These are phyloP conservation scores for Kuraishia floccosa DNA, from an alignment of 805 yeast genomes.

Conservation along the genomic window DNA sequence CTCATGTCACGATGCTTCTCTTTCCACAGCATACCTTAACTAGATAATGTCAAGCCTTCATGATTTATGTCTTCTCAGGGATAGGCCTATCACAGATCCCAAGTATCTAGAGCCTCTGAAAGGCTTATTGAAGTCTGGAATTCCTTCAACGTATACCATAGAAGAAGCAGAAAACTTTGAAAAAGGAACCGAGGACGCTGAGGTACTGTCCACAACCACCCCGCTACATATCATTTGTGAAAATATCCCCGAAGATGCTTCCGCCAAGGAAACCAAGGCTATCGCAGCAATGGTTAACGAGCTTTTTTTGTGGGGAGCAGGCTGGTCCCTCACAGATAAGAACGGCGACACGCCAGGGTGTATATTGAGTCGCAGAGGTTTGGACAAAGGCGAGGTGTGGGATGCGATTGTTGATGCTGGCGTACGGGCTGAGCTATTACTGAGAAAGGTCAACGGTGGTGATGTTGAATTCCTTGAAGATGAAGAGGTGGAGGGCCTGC, in stretches of 20 bases:
- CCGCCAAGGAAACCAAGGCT: slow-evolving; percentile 28
- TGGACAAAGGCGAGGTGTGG: slow-evolving; percentile 26
- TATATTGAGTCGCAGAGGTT: slow-evolving; percentile 43
- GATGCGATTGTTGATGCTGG: slow-evolving; percentile 69
- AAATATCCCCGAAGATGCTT: slow-evolving; percentile 29
- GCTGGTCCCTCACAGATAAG: slow-evolving; percentile 75
- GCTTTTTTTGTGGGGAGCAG: slow-evolving; percentile 79
- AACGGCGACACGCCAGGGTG: slow-evolving; percentile 80
- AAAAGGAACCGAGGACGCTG: slow-evolving; percentile 23
- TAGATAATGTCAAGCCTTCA: slow-evolving; percentile 75
- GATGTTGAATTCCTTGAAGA: slow-evolving; percentile 51
- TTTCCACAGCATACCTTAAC: too few species aligned
- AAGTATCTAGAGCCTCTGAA: slow-evolving; percentile 32
- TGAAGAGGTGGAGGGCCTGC: slow-evolving; percentile 13
- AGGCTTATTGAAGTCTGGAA: slow-evolving; percentile 43
- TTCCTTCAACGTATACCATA: slow-evolving; percentile 74
- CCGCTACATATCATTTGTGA: slow-evolving; percentile 66
- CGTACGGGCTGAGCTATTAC: slow-evolving; percentile 73
- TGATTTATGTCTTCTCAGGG: slow-evolving; percentile 40
- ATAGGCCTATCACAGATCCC: slow-evolving; percentile 38
- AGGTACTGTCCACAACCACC: slow-evolving; percentile 47
- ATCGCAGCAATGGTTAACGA: slow-evolving; percentile 46
- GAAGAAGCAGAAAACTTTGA: slow-evolving; percentile 62
- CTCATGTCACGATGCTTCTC: too few species aligned
- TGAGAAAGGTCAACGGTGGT: slow-evolving; percentile 57